Evolutionary conservation across 352 stramenopile species (phyloP), one percentile per base, ranked within the genome.

Genomic region (Globisporangium abappressorium): DNA sequence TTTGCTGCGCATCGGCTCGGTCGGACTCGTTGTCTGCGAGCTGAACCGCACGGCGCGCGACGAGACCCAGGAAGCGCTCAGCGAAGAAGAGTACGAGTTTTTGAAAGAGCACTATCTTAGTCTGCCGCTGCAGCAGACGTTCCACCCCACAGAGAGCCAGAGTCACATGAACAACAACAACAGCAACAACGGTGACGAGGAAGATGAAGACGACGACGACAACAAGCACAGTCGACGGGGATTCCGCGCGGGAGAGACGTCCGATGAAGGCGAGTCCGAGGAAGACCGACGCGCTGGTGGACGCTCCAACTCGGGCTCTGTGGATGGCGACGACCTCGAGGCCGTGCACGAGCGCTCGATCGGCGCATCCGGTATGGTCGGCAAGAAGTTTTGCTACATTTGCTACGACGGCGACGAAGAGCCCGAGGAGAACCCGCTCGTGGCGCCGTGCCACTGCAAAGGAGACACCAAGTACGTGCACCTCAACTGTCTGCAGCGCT

Each of bases 381-480:
- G 75, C 69, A 92, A 92, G 54, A 69, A 72, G 24, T 92, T 94
- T 68, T 98, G 92, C 74, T 98, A 98, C 77, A 98, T 98, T 84
- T 98, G 92, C 75, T 97, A 97, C 75, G 92, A 98, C 65, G 87
- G 81, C 56, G 91, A 97, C 53, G 89, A 97, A 66, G 85, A 97
- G 43, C 74, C 84, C 2, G 77, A 91, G 0, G 80, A 84, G 53
- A 97, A 98, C 70, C 91, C 90, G 46, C 80, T 98, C 4, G 90
- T 98, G 9, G 89, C 92, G 12, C 92, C 92, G 5, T 98, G 92
- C 68, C 79, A 96, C 59, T 98, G 92, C 74, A 97, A 97, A 65
- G 91, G 92, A 28, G 92, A 97, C 76, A 98, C 92, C 38, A 93
- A 96, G 73, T 97, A 96, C 69, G 87, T 97, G 9, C 92, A 98